Evolutionary conservation across 1,284 basidiomycete species (phyloP).

Genomic region (Pseudomicrostroma phylloplanum): DNA sequence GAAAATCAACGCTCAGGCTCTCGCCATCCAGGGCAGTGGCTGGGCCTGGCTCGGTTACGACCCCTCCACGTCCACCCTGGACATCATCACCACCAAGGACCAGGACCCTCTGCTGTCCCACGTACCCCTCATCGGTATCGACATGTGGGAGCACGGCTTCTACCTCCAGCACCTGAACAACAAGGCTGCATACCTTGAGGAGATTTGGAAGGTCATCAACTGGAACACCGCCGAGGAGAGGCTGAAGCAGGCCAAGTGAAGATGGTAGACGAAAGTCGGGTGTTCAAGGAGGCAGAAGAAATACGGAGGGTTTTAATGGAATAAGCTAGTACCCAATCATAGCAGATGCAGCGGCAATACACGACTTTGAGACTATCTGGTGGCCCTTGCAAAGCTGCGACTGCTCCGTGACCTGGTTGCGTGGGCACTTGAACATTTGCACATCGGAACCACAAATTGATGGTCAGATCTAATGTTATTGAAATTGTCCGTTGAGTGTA

Average conservation of each 20-base stretch:
- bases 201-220: constrained; percentile 50
- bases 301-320: no score
- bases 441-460: no score
- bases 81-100: constrained; percentile 46
- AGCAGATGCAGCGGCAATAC: no score
- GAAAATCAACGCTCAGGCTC: constrained; percentile 15
- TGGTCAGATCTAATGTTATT: no score
- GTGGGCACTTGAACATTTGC: no score
- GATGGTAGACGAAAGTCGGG: no score
- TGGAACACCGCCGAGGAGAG: constrained; percentile 49
- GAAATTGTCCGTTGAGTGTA: no score
- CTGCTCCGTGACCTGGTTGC: no score
- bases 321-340: no score
- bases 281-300: no score
- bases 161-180: constrained; percentile 50
- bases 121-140: constrained; percentile 45
- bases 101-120: constrained; percentile 47
- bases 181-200: constrained; percentile 50
- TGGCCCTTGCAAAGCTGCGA: no score
- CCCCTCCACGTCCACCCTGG: constrained; percentile 34
- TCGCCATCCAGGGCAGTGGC: constrained; percentile 46
- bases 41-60: constrained; percentile 49
- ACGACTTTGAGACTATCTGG: no score
- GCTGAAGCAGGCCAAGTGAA: constrained; percentile 38
- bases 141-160: constrained; percentile 50